Base-by-base conservation (phyloP, 306 rosid species). In the Pyrus bretschneideri region DNA sequence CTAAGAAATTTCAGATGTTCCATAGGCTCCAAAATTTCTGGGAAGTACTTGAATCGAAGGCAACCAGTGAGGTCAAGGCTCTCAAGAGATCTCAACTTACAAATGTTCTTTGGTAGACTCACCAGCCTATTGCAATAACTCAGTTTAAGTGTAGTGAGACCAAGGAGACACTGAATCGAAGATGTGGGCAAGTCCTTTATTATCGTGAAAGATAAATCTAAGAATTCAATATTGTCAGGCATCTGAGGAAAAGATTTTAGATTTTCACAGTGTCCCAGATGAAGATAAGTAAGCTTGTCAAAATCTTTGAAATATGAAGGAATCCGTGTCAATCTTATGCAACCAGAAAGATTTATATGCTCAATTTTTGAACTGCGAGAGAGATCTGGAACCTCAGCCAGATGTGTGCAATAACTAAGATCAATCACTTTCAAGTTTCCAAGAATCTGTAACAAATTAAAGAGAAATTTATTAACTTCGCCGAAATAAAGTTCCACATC, bases 11-110 rank as follows among this genome's bases (percentile, higher is more conserved):
- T 0, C 29, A 76, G 45, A 23, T 9, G 5, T 9, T 38, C 9
- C 73, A 67, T 23, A 13, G 69, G 77, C 67, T 73, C 77, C 55
- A 55, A 60, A 17, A 73, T 42, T 40, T 58, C 69, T 35, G 77
- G 77, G 52, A 73, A 60, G 63, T 3, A 21, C 7, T n/a, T 38
- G 11, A 73, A 60, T 7, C 22, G 33, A 30, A 13, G 15, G 68
- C 69, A 73, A 23, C 31, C 68, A 60, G 1, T 33, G 58, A 74
- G 78, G 40, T 42, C 12, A 44, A 74, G 57, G 0, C 58, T 40
- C 11, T n/a, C 19, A 23, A 74, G 59, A 21, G 2, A n/a, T 61
- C 61, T 45, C 44, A 74, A 14, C 38, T 74, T 58, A 40, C 44
- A 59, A 44, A 74, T 74, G 61, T 27, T 74, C 21, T 40, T 40